Evolutionary conservation across 768 basidiomycete species (phyloP).

Genomic region (Ramaria rubella): DNA sequence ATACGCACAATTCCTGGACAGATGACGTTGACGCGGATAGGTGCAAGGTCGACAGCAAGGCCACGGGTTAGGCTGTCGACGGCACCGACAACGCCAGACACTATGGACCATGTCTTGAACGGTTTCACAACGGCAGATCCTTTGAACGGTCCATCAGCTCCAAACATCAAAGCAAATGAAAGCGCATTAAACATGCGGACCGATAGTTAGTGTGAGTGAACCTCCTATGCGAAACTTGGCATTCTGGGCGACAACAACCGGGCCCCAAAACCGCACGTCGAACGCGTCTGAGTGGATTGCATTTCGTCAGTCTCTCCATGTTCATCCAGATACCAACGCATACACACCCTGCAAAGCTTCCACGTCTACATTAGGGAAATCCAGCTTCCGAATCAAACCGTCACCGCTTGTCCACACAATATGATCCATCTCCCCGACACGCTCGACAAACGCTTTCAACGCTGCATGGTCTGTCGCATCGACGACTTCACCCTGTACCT

Average conservation of each 20-base stretch:
- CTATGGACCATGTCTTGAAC: conserved; percentile 10
- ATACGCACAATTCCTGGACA: conserved; percentile 13
- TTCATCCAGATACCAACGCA: not conserved
- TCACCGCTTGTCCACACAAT: conserved; percentile 12
- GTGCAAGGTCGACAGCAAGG: conserved; percentile 16
- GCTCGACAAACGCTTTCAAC: conserved; percentile 2
- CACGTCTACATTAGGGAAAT: conserved; percentile 6
- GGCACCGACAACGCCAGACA: conserved; percentile 13
- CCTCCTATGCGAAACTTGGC: conserved; percentile 12
- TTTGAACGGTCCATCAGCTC: not conserved
- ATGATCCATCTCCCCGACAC: conserved; percentile 14
- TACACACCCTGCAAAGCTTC: not conserved
- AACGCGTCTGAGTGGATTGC: conserved; percentile 5
- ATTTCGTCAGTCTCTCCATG: not conserved
- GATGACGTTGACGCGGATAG: conserved; percentile 15
- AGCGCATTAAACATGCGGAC: conserved; percentile 1
- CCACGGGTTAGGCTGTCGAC: conserved; percentile 14
- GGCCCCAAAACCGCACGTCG: conserved; percentile 16
- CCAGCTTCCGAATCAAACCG: conserved; percentile 2
- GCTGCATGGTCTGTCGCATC: not conserved
- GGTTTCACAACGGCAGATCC: conserved; percentile 12
- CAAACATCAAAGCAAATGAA: not conserved
- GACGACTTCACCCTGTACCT: conserved; percentile 3
- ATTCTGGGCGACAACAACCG: conserved; percentile 9
- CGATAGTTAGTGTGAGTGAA: conserved; percentile 12